Percentiles rank a stretch among this genome's conserved stretches.
Conservation (phyloP, 2,329 filamentous ascomycete genomes). For the Fusarium hainanense region DNA sequence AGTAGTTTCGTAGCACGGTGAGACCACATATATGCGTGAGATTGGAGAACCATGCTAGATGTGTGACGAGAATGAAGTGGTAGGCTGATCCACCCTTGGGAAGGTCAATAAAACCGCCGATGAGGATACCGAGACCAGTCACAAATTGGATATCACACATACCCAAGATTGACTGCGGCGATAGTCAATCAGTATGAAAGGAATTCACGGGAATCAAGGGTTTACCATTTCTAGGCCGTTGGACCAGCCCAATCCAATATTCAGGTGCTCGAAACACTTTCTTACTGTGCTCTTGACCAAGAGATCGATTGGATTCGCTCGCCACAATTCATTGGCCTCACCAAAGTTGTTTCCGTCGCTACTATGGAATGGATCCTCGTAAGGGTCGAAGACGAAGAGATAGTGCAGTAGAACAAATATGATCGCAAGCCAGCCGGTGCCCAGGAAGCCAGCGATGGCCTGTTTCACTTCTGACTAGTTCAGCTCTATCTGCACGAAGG, state of each 20-base stretch:
- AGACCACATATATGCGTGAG: not conserved
- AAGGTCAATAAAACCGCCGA: not conserved
- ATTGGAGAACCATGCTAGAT: not conserved
- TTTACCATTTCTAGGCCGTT: not conserved
- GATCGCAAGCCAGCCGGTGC: not conserved
- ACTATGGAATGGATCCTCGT: not conserved
- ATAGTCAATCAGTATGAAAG: not conserved
- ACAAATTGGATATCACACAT: not conserved
- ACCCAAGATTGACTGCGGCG: not conserved
- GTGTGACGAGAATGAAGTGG: not conserved
- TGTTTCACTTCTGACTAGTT: not conserved
- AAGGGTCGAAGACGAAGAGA: not conserved
- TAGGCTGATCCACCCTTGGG: not conserved
- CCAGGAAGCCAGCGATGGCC: not conserved
- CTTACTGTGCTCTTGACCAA: not conserved
- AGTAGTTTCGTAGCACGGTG: not conserved
- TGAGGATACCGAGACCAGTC: not conserved
- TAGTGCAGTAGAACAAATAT: not conserved
- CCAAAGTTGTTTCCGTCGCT: too few relatives aligned
- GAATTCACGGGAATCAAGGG: not conserved
- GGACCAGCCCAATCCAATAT: not conserved
- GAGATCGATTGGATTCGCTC: not conserved
- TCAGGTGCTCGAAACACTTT: fast-evolving
- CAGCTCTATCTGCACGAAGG: not conserved
- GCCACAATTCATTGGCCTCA: too few relatives aligned